A percentile compares a stretch with the other conserved stretches of the same genome.
These are phyloP conservation scores for Rutstroemia sydowiana DNA, from an alignment of 2,329 filamentous ascomycete species.

Conservation along the genomic window DNA sequence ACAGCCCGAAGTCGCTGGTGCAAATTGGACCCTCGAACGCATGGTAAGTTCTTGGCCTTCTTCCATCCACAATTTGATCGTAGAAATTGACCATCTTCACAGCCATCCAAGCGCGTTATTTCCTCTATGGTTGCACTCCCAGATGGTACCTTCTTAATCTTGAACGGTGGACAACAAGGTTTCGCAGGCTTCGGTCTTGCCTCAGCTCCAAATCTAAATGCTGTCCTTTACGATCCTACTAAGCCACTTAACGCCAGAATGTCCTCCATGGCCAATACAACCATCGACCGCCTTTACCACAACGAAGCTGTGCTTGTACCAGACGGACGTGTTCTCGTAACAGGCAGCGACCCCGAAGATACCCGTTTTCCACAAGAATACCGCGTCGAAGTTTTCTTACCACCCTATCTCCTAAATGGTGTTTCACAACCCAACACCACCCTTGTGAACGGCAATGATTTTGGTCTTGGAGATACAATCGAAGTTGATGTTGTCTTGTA, in stretches of 20 bases:
- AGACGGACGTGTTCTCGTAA: slow-evolving; percentile 55
- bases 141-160: slow-evolving; percentile 56
- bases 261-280: slow-evolving; percentile 57
- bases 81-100: no score
- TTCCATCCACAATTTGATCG: no score
- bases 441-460: slow-evolving; percentile 30
- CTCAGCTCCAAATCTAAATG: slow-evolving; percentile 47
- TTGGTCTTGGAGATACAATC: slow-evolving; percentile 1
- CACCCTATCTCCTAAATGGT: slow-evolving; percentile 49
- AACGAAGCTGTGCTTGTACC: slow-evolving; percentile 55
- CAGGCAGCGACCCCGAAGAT: slow-evolving; percentile 38
- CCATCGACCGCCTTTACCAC: slow-evolving; percentile 56
- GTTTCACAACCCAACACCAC: slow-evolving; percentile 46
- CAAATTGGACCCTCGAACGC: slow-evolving; percentile 56
- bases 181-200: slow-evolving; percentile 56
- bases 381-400: slow-evolving; percentile 56
- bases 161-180: slow-evolving; percentile 53
- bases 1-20: slow-evolving; percentile 46
- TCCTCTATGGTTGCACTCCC: slow-evolving; percentile 55
- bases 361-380: slow-evolving; percentile 38
- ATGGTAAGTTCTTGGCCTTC: slow-evolving; percentile 38
- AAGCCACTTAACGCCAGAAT: slow-evolving; percentile 49
- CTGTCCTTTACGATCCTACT: slow-evolving; percentile 52
- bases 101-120: slow-evolving; percentile 52
- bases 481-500: background rate